These are phyloP conservation scores for Arctium minus DNA, from an alignment of 129 eudicot genomes.

Conservation along the genomic window DNA sequence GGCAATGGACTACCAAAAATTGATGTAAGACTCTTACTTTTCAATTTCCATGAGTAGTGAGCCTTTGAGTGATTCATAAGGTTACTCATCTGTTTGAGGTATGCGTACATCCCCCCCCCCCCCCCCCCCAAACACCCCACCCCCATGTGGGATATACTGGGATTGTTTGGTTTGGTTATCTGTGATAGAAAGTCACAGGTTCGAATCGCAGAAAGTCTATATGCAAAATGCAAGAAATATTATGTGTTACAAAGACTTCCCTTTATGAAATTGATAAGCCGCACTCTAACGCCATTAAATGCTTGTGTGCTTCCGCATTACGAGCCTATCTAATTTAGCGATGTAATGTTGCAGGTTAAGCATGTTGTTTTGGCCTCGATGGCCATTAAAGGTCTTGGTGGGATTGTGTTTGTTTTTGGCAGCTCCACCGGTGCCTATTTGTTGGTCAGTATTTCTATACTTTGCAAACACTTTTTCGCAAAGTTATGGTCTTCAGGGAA, in stretches of 20 bases:
- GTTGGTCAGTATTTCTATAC: constrained; percentile 42
- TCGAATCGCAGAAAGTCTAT: not conserved
- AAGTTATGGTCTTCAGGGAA: not conserved
- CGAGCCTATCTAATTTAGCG: not conserved
- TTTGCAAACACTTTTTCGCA: not conserved
- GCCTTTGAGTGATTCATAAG: not conserved
- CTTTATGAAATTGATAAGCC: not conserved
- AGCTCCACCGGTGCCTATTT: constrained; percentile 66
- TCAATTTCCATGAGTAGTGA: not conserved
- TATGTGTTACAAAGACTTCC: not conserved
- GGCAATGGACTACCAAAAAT: constrained; percentile 35
- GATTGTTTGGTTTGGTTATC: not conserved
- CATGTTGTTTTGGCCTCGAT: constrained; percentile 49
- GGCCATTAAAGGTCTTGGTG: constrained; percentile 63
- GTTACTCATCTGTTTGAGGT: not conserved
- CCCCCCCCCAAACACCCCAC: not conserved
- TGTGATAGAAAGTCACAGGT: not conserved
- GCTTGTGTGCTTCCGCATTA: not conserved
- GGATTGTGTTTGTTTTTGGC: constrained; percentile 66
- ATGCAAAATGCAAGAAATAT: not conserved
- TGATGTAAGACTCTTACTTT: constrained; percentile 40
- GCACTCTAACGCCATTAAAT: not conserved
- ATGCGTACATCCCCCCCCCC: not conserved
- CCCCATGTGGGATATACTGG: not conserved
- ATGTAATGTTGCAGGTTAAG: constrained; percentile 43